Percentiles rank a stretch among this genome's conserved stretches.
Evolutionary conservation across 805 yeast genomes (phyloP).

Genomic region (Metahyphopichia silvanorum): DNA sequence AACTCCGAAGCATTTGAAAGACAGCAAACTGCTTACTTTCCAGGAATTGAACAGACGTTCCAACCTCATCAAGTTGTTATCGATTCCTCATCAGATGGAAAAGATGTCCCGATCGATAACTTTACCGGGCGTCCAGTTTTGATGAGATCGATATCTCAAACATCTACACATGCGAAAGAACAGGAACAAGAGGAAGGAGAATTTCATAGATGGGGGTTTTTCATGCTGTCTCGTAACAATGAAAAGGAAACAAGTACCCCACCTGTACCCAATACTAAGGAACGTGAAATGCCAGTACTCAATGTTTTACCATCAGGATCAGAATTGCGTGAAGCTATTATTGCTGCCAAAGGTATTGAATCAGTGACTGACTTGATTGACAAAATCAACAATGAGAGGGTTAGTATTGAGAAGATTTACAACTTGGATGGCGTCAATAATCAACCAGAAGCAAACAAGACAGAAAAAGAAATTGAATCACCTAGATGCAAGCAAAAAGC

Average conservation of each 20-base stretch:
- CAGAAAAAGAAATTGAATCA: neutral
- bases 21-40: conserved; percentile 16
- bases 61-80: conserved; percentile 72
- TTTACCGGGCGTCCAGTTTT: conserved; percentile 71
- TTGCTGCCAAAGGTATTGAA: conserved; percentile 72
- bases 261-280: conserved; percentile 1
- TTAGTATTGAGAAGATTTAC: conserved; percentile 51
- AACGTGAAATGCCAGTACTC: conserved; percentile 20
- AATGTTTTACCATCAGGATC: conserved; percentile 51
- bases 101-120: conserved; percentile 56
- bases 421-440: conserved; percentile 10
- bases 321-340: conserved; percentile 57
- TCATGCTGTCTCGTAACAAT: conserved; percentile 59
- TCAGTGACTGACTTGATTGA: conserved; percentile 65
- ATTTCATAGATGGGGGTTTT: conserved; percentile 81
- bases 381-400: conserved; percentile 55
- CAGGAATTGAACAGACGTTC: conserved; percentile 22
- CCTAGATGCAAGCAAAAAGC: neutral
- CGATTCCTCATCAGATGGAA: conserved; percentile 55
- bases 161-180: conserved; percentile 64
- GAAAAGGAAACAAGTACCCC: conserved; percentile 4
- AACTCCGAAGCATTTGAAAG: conserved; percentile 16
- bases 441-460: conserved; percentile 1
- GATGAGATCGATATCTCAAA: conserved; percentile 60
- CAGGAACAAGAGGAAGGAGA: conserved; percentile 94